A percentile compares a stretch with the other conserved stretches of the same genome.
These are phyloP conservation scores for Kwoniella sp. DNA, from an alignment of 768 basidiomycete genomes.

Conservation along the genomic window DNA sequence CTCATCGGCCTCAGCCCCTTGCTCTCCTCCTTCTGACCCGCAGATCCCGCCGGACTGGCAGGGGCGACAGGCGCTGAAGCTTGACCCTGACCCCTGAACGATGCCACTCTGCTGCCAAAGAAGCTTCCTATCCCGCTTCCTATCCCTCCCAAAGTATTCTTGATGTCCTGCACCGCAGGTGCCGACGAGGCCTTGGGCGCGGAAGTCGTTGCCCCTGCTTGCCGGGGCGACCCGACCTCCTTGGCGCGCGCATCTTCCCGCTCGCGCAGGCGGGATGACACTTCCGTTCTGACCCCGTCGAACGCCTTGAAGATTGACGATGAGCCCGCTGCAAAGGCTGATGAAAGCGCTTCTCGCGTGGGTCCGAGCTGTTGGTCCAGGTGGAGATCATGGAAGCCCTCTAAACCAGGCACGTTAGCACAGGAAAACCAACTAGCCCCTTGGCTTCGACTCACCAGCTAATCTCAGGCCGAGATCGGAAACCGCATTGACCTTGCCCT, in stretches of 20 bases:
- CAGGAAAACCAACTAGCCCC: not conserved
- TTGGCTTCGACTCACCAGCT: conserved; percentile 52
- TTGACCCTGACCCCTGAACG: conserved; percentile 16
- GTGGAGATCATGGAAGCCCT: conserved; percentile 90
- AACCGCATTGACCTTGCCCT: conserved; percentile 80
- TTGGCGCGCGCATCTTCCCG: conserved; percentile 17
- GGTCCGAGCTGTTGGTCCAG: conserved; percentile 91
- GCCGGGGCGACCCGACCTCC: no score
- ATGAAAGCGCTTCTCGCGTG: conserved; percentile 78
- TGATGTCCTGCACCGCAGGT: conserved; percentile 42
- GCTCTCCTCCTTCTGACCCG: not conserved
- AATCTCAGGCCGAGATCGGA: conserved; percentile 87
- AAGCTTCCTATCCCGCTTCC: conserved; percentile 46
- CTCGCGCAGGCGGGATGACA: conserved; percentile 37
- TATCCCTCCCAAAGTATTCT: conserved; percentile 43
- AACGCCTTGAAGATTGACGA: conserved; percentile 82
- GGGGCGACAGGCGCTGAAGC: not conserved
- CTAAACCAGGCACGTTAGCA: conserved; percentile 41
- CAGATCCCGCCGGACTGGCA: not conserved
- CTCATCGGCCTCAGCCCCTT: conserved; percentile 44
- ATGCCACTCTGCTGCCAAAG: conserved; percentile 39
- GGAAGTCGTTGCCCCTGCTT: no score
- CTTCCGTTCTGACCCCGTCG: conserved; percentile 69
- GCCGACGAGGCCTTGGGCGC: no score
- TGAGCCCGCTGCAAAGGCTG: conserved; percentile 68